Evolutionary conservation across 495 filamentous ascomycete species (phyloP), one percentile per base, ranked within the genome.

Genomic region (Thozetella sp.): DNA sequence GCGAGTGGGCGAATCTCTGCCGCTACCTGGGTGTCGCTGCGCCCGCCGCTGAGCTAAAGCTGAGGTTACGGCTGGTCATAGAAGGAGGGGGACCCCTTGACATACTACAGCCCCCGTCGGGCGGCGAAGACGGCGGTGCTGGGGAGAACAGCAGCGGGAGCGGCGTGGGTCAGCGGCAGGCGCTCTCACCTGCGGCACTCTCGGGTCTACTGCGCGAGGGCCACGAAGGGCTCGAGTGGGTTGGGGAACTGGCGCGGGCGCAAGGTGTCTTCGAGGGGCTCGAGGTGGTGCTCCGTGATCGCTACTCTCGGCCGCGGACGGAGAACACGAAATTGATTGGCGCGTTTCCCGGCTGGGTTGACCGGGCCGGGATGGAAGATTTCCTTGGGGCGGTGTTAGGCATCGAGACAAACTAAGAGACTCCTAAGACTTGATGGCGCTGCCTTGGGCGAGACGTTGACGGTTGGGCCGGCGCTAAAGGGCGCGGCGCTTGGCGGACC

Each of bases 191-290:
- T 19, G 53, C 64, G 20, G 80, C 84, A 50, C 75, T 83, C 55
- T 67, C 71, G 48, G 61, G 73, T 1, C 62, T 79, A 25, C 63
- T 64, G 46, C 69, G 64, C 45, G 64, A 73, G 48, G 64, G 63
- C 64, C 68, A 76, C 59, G 76, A 81, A 51, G 63, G 66, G 12
- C 61, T 85, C 51, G 80, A 84, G 23, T 86, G 83, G 83, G 73
- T 80, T 20, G 68, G 70, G 50, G 73, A 80, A 46, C 55, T 84
- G 25, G 56, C 71, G 15, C 68, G 65, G 20, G 64, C 84, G 54
- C 74, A 65, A 40, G 71, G 71, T 1, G 22, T n/a, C 11, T 63
- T 83, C 56, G 60, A 72, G 53, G 56, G 73, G 40, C 50, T 83
- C 51, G 72, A 77, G 61, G 70, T 84, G 25, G 59, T 64, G 53